Evolutionary conservation across 192 early-diverging fungal species (phyloP), one percentile per base, ranked within the genome.

Genomic region (Neocallimastix lanati): DNA sequence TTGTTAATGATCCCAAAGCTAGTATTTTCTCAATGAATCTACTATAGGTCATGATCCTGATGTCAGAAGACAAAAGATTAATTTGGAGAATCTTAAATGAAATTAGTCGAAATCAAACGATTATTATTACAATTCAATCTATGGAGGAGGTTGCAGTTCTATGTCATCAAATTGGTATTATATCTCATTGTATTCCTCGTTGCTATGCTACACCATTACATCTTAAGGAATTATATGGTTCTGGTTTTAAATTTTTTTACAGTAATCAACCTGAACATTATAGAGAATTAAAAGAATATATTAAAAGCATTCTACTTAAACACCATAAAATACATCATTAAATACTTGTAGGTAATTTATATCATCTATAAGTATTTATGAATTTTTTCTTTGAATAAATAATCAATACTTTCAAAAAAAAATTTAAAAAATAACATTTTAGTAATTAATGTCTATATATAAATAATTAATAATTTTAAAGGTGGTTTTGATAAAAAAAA

Each of bases 111-210:
- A 87, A 85, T 29, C 86, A 86, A 76, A 93, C 92, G 25, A 90
- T 93, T 76, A 81, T 93, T 33, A 78, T 89, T 79, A 83, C 85
- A 29, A 25, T 40, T 30, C 28, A 25, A 28, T 88, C 87, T 13
- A 93, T 93, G 93, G 92, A 93, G 80, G 93, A 93, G 84, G 93
- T 91, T 38, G 92, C 92, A 80, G 88, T 88, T 9, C 82, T 92
- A 33, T 93, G 93, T 81, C 84, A 90, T 18, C 83, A 87, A 29
- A 93, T 93, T 78, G 93, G 91, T 76, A 93, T 93, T 77, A 92
- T 93, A 87, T 86, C 91, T 38, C 88, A 92, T 79, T 92, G 92
- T 29, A 90, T 87, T 6, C 78, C 92, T 77, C 84, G 90, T 30
- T 93, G 92, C 80, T 83, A 91, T 16, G 92, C 88, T 58, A 82